Evolutionary conservation across 441 rosid species (phyloP).

Genomic region (Viola pubescens): DNA sequence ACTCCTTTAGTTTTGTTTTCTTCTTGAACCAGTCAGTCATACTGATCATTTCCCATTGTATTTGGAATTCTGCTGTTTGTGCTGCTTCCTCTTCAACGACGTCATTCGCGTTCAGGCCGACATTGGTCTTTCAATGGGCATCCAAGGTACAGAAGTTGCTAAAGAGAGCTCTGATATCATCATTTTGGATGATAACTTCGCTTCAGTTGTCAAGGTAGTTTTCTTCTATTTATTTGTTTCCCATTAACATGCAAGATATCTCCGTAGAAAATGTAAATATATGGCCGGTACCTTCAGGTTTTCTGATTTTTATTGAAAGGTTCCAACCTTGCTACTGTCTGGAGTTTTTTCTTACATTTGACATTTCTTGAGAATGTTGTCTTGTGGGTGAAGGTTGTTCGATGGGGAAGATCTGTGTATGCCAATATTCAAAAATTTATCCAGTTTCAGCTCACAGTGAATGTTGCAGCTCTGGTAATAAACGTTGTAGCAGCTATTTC

Average conservation of each 20-base stretch:
- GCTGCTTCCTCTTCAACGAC: too few species aligned
- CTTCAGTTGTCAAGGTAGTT: conserved; percentile 83
- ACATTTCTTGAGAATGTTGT: background rate
- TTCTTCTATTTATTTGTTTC: background rate
- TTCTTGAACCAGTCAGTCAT: too few species aligned
- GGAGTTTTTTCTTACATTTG: too few species aligned
- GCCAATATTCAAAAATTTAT: conserved; percentile 98
- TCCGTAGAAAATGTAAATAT: too few species aligned
- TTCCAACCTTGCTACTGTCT: too few species aligned
- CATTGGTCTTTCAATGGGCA: conserved; percentile 98
- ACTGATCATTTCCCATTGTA: too few species aligned
- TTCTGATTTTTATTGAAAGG: too few species aligned
- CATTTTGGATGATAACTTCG: conserved; percentile 83
- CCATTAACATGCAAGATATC: too few species aligned
- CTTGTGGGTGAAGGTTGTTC: conserved; percentile 60
- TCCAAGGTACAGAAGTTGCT: conserved; percentile 96
- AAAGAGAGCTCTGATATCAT: conserved; percentile 96
- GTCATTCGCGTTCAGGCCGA: conserved; percentile 57
- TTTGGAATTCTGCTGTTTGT: too few species aligned
- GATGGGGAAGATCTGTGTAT: conserved; percentile 98
- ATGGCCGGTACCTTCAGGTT: too few species aligned
- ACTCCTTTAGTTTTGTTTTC: background rate
- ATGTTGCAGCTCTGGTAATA: conserved; percentile 90
- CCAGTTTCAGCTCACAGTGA: conserved; percentile 98
- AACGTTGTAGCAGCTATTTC: conserved; percentile 93